Evolutionary conservation across 805 yeast species (phyloP), one percentile per base, ranked within the genome.

Genomic region (Lipomyces chichibuensis): DNA sequence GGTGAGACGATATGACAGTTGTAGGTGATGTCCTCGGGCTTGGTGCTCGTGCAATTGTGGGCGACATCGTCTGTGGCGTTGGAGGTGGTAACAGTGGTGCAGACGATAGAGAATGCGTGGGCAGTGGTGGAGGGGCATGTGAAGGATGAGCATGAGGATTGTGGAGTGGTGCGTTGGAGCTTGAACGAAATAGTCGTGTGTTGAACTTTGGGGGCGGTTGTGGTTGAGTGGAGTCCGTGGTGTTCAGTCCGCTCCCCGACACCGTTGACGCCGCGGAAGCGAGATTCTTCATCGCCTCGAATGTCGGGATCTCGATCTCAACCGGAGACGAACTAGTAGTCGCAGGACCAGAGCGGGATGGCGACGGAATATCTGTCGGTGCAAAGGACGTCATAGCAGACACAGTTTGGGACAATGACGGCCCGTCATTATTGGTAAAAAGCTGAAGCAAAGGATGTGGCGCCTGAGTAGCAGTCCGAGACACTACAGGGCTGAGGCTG

Each of bases 281-380:
- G 63, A 71, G 53, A 58, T 65, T 67, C 57, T 71, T 62, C 69
- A 74, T 63, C 43, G 69, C 72, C 55, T 74, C 77, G 59, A 74
- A 69, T 14, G 75, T 70, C 9, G 76, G 77, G 25, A 75, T 73
- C 58, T 74, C 77, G 49, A 74, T 74, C 61, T 69, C 71, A 65
- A 71, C 74, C 14, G 75, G 70, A 20, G 74, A 70, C 9, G 74
- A 57, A 25, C 33, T 52, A 9, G 55, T 52, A 6, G 51, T 54
- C 35, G 69, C 55, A 13, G 65, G 54, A 14, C 51, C 43, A 23
- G 60, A 57, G 23, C 27, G 17, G 9, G 55, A 32, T 20, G 43
- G 27, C 14, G 56, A 33, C 17, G 57, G 27, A 23, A 46, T 64
- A 58, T n/a, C 39, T 43, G 27, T 20, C 4, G 27, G 14, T 5